These are phyloP conservation scores for Debaryomycetaceae sp. DNA, from an alignment of 1,139 yeast species.

Conservation along the genomic window DNA sequence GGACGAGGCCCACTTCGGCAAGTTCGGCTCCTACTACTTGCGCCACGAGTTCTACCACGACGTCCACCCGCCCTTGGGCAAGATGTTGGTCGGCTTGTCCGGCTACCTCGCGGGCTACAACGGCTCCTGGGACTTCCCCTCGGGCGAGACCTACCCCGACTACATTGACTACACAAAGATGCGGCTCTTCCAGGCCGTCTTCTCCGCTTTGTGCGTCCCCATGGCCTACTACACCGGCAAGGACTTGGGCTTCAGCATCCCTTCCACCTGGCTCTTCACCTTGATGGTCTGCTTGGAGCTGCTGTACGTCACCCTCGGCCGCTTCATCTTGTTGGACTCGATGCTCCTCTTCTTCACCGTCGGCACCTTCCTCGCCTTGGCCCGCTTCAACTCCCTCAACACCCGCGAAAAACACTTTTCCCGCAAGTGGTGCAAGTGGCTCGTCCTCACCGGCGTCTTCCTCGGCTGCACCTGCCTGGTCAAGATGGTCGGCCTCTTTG, in stretches of 20 bases:
- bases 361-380: constrained; percentile 66
- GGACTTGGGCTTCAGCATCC: constrained; percentile 70
- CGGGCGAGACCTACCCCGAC: constrained; percentile 80
- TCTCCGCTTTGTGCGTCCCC: constrained; percentile 86
- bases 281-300: constrained; percentile 80
- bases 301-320: constrained; percentile 80
- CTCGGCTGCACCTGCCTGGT: constrained; percentile 77
- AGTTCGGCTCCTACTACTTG: constrained; percentile 86
- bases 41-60: constrained; percentile 94
- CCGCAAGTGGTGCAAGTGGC: constrained; percentile 93
- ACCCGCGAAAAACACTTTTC: constrained; percentile 40
- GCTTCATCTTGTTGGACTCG: constrained; percentile 90
- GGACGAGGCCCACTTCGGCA: constrained; percentile 78
- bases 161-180: constrained; percentile 78
- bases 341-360: constrained; percentile 90
- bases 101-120: constrained; percentile 93
- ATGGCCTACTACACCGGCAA: constrained; percentile 87
- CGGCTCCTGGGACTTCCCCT: constrained; percentile 91
- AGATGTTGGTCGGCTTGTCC: constrained; percentile 90
- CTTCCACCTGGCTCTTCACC: constrained; percentile 82
- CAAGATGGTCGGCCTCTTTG: constrained; percentile 76
- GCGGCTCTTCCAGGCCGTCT: constrained; percentile 89
- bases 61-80: constrained; percentile 97
- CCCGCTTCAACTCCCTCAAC: constrained; percentile 70
- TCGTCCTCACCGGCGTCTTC: constrained; percentile 60